These are phyloP conservation scores for Hansenula sp. DNA, from an alignment of 1,139 yeast species.

Conservation along the genomic window DNA sequence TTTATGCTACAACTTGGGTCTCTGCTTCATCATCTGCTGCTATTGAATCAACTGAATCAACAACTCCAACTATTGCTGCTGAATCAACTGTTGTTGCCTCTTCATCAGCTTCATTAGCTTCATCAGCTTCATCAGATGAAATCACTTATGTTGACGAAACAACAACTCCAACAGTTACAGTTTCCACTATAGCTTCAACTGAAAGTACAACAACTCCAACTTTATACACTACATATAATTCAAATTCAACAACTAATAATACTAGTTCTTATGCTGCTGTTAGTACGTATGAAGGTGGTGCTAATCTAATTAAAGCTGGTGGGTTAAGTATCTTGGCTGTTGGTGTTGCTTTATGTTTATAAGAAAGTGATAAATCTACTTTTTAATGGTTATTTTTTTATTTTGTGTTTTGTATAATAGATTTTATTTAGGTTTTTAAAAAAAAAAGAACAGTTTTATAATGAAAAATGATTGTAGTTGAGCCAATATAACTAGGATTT, in stretches of 20 bases:
- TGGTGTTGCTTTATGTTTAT: conserved; percentile 3
- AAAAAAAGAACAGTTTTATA: too few relatives aligned
- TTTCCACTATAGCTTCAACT: conserved; percentile 28
- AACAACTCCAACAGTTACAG: conserved; percentile 28
- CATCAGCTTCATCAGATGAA: conserved; percentile 21
- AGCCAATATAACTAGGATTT: too few relatives aligned
- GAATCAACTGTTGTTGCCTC: conserved; percentile 14
- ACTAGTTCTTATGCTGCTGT: conserved; percentile 21
- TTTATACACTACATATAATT: conserved; percentile 23
- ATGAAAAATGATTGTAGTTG: too few relatives aligned
- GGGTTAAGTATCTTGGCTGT: conserved; percentile 3
- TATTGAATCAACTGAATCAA: conserved; percentile 2
- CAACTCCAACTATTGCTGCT: conserved; percentile 1
- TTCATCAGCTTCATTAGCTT: conserved; percentile 14
- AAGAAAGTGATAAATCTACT: too few relatives aligned
- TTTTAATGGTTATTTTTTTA: too few relatives aligned
- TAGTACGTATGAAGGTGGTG: conserved; percentile 23
- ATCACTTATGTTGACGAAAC: conserved; percentile 29
- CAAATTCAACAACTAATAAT: too few relatives aligned
- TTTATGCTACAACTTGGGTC: conserved; percentile 14
- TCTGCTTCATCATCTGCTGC: conserved; percentile 26
- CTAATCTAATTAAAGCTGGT: conserved; percentile 6
- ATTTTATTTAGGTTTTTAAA: not conserved
- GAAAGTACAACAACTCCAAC: conserved; percentile 28
- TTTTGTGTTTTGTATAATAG: not conserved